Conservation (phyloP, 345 rosid genomes). For the Syzygium oleosum region DNA sequence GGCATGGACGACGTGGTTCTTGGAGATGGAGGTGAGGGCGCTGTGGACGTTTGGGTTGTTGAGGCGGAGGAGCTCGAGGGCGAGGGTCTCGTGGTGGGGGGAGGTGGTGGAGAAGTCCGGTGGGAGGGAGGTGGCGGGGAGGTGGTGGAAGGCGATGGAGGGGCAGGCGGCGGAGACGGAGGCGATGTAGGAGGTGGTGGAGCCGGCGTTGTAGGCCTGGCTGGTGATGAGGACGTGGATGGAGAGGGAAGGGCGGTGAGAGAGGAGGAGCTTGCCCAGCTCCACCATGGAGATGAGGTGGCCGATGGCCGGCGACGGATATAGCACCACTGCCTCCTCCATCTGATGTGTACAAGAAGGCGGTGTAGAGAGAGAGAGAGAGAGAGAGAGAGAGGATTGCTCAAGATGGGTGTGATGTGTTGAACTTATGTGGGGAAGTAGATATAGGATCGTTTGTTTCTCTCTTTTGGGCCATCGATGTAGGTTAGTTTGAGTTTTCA, state of each 20-base stretch:
- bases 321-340: slow-evolving; percentile 39
- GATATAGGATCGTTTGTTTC: not conserved
- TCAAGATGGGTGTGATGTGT: not conserved
- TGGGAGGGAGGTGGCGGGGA: slow-evolving; percentile 22
- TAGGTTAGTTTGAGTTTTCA: not conserved
- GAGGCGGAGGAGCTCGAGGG: slow-evolving; percentile 21
- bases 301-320: slow-evolving; percentile 61
- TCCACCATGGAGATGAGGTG: slow-evolving; percentile 75
- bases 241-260: slow-evolving; percentile 37
- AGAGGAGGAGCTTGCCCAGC: slow-evolving; percentile 43
- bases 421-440: not conserved
- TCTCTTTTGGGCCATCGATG: too few relatives aligned
- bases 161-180: slow-evolving; percentile 25
- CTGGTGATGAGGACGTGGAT: slow-evolving; percentile 36
- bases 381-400: not conserved
- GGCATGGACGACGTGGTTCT: slow-evolving; percentile 14
- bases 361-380: not conserved
- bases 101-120: slow-evolving; percentile 14
- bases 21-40: slow-evolving; percentile 26
- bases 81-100: slow-evolving; percentile 21
- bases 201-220: slow-evolving; percentile 31
- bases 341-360: not conserved
- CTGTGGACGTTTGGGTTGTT: slow-evolving; percentile 33
- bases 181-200: slow-evolving; percentile 29
- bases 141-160: slow-evolving; percentile 39